Evolutionary conservation across 192 early-diverging fungal species (phyloP), one percentile per base, ranked within the genome.

Genomic region (Dissophora globulifera): DNA sequence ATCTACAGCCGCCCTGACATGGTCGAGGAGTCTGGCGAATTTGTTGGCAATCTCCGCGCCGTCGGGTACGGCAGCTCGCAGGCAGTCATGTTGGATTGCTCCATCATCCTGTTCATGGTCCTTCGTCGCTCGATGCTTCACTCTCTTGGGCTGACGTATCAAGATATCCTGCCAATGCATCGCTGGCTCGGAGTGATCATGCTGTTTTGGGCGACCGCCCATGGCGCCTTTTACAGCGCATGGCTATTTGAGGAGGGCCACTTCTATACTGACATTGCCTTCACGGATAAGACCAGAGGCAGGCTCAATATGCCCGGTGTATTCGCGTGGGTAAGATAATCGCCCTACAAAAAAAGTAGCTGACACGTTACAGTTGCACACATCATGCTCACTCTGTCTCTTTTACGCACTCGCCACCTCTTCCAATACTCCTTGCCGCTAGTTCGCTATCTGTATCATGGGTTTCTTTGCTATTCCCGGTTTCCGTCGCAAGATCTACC

Each of bases 221-320:
- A 76, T 48, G 46, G 29, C 7, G 32, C 17, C 15, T 67, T 67
- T 7, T 76, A 67, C 38, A 50, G 49, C 22, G 58, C 52, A n/a
- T 67, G 19, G 10, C 29, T 67, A 30, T 50, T 42, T 22, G 51
- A 67, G 50, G 40, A 17, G n/a, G 72, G 58, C 26, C 22, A 16
- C 9, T 59, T 67, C 41, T 16, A 2, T 25, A 57, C 27, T 22
- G 45, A 76, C 30, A 67, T 76, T 50, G 62, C 72, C 0, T 76
- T 76, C 47, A 62, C 72, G 0, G 72, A 61, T 40, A 76, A 61
- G 41, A 30, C 55, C 25, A 32, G 72, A 33, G 72, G 72, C n/a
- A 67, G 63, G 6, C 72, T 62, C 23, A 45, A 76, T 33, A 76
- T 76, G 72, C 72, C 72, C 27, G 72, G 72, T 29, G 72, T 76